Base-by-base conservation (phyloP, 202 grass and related monocot genomes). In the Bolboschoenoplectus hybrid region DNA sequence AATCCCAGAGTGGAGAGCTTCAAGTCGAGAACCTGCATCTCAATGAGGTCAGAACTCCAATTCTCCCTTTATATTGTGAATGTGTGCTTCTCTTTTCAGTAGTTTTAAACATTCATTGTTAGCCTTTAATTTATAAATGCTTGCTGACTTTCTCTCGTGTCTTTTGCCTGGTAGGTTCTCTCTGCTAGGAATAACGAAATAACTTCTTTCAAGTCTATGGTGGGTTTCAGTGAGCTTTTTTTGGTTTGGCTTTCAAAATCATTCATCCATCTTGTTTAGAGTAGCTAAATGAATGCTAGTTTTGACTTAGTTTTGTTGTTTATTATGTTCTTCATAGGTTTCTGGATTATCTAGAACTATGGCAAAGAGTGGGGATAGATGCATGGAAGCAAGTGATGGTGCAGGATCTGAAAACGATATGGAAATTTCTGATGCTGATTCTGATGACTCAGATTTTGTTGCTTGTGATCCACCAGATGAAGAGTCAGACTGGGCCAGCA, bases 371-470 rank as follows among this genome's bases (percentile, higher is more conserved):
- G 13, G 75, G 14, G 36, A 58, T 58, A 7, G 4, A 79, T 47
- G n/a, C 67, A 55, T 7, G n/a, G 34, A 79, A 55, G 50, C 49
- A 77, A 77, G 34, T 50, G 41, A 51, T 16, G 12, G 36, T 17
- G 45, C 47, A 1, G 81, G 57, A 55, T 84, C 81, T 70, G 81
- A 68, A 55, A 70, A 96, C 9, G 97, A 99, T 86, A 99, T 99
- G 97, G 97, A 99, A 55, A 94, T 94, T 85, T 98, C 97, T 66
- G 97, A 99, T 44, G 60, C 82, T 13, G 74, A 91, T 12, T 91
- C 93, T 0, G 84, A 74, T 52, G 91, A 91, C 43, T 83, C 85
- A 68, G 91, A 89, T 7, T 86, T 81, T 40, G 85, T 92, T 80
- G 65, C 62, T 49, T 85, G 74, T 34, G 74, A 88, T 10, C 85